phyloP scores from a whole-genome alignment of 2,329 filamentous ascomycete genomes.

The Sporothrix pseudoabietina region DNA sequence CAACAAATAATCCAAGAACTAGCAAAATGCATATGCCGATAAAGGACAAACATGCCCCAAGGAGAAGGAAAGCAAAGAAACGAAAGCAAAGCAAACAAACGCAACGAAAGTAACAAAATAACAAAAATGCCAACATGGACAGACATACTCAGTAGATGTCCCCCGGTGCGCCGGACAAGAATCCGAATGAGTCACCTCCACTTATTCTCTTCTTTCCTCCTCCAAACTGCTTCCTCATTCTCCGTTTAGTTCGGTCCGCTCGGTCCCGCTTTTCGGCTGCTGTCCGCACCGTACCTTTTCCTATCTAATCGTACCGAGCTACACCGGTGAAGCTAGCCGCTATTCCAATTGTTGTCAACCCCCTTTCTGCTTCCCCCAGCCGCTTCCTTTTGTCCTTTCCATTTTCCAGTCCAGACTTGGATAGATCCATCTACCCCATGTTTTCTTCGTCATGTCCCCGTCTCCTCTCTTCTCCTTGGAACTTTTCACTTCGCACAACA shows the following conservation, averaged over 20 bases:
- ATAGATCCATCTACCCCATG: neutral
- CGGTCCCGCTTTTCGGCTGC: constrained; percentile 22
- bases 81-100: neutral
- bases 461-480: neutral
- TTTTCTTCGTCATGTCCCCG: neutral
- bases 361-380: neutral
- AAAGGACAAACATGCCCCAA: neutral
- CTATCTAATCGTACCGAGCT: constrained; percentile 20
- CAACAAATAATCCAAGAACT: neutral
- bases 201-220: neutral
- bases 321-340: neutral
- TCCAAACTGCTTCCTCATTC: neutral
- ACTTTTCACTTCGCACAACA: too few relatives aligned
- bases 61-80: neutral
- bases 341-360: neutral
- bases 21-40: neutral
- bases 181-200: constrained; percentile 21
- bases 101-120: neutral
- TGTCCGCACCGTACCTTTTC: constrained; percentile 12
- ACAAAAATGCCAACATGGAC: neutral
- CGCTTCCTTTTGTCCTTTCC: neutral
- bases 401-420: neutral
- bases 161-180: constrained; percentile 2
- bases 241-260: constrained; percentile 3
- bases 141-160: neutral